Base-by-base conservation (phyloP, 116 monocot species). In the Iris pallida region DNA sequence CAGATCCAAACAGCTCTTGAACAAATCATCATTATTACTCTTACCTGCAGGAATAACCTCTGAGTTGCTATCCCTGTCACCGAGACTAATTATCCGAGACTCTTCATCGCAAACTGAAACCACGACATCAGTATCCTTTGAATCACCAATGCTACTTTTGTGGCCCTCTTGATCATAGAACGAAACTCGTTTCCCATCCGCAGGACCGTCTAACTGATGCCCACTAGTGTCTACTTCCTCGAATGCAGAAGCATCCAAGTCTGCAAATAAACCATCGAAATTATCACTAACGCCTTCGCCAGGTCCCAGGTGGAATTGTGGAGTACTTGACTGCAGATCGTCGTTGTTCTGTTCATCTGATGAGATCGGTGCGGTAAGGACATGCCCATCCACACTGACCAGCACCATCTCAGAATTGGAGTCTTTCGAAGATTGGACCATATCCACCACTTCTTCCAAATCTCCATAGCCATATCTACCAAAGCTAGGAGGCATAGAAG, bases 291-390 rank as follows among this genome's bases (percentile, higher is more conserved):
- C 69, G 42, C 83, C 72, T 63, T 94, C 83, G 48, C 82, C 90
- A 58, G 90, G 94, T 5, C 94, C 94, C 47, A 94, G 67, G 55
- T 90, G 94, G 66, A 94, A 94, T 54, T 90, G 90, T 43, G 94
- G 94, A 13, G 71, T 83, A 59, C 57, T 77, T 44, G 90, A 61
- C 47, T 88, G 81, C 63, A 90, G 78, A 69, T 83, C 78, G 16
- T 78, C 81, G 2, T 72, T 71, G 7, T 48, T 75, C 15, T 74
- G 76, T 66, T 85, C 87, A 62, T 59, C 82, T 7, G 80, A 80
- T 2, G 79, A 87, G 54, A 94, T 77, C 41, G 94, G 94, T 43
- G 88, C 94, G 0, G 83, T 90, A 17, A 90, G 83, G 61, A 94
- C 83, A 88, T 85, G 88, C 7, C 94, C 90, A 67, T 94, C 94